Evolutionary conservation across 768 basidiomycete genomes (phyloP).

Genomic region (Lentinula sp.): DNA sequence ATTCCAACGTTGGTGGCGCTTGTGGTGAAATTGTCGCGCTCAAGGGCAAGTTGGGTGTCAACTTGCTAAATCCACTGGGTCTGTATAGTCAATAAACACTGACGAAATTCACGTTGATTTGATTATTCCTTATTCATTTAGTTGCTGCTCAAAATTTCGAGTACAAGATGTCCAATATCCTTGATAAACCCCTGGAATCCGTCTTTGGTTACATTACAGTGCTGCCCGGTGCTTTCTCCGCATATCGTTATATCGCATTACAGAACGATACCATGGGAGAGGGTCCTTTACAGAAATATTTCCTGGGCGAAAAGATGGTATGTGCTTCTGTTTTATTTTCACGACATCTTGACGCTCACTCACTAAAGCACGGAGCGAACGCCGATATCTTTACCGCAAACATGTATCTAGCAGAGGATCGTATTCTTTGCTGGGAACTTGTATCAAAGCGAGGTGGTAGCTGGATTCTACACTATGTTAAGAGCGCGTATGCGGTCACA

Average conservation of each 20-base stretch:
- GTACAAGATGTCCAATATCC: slow-evolving; percentile 91
- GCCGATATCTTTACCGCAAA: slow-evolving; percentile 94
- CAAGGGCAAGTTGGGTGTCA: slow-evolving; percentile 77
- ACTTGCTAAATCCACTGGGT: slow-evolving; percentile 71
- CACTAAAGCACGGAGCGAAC: slow-evolving; percentile 61
- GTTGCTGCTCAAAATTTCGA: slow-evolving; percentile 93
- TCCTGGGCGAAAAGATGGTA: slow-evolving; percentile 92
- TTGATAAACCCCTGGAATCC: slow-evolving; percentile 86
- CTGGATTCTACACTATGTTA: slow-evolving; percentile 96
- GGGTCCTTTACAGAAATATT: slow-evolving; percentile 93
- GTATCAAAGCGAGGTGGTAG: slow-evolving; percentile 88
- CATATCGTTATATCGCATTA: slow-evolving; percentile 85
- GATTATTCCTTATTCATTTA: neutral
- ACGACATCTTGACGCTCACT: neutral
- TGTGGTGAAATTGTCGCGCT: slow-evolving; percentile 95
- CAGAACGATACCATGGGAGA: slow-evolving; percentile 81
- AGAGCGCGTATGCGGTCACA: slow-evolving; percentile 87
- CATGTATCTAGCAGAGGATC: slow-evolving; percentile 94
- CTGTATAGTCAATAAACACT: slow-evolving; percentile 11
- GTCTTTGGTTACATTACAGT: slow-evolving; percentile 96
- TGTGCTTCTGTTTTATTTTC: slow-evolving; percentile 1
- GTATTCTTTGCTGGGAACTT: slow-evolving; percentile 95
- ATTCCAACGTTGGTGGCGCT: slow-evolving; percentile 85
- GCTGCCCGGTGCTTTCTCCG: slow-evolving; percentile 87
- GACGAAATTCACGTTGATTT: neutral